Conservation (phyloP, 2,329 filamentous ascomycete genomes). For the Sordariomycetes sp. region DNA sequence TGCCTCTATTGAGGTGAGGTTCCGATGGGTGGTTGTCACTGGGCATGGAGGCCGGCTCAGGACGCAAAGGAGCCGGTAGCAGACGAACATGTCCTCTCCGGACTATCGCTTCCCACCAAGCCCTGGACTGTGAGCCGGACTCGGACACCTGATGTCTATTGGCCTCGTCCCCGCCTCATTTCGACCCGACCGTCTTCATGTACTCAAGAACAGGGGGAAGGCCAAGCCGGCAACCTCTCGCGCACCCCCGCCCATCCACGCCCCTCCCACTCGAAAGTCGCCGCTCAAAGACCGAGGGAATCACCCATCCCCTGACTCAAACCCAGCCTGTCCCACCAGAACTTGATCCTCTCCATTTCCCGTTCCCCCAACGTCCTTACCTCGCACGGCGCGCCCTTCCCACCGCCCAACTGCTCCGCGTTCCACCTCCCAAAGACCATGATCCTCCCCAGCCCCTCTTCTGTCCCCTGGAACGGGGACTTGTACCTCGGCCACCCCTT, state of each 20-base stretch:
- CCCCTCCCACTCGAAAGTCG: neutral
- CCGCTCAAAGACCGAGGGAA: neutral
- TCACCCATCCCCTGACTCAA: slow-evolving; percentile 28
- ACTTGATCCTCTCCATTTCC: slow-evolving; percentile 36
- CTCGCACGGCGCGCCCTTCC: slow-evolving; percentile 28
- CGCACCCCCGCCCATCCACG: too few relatives aligned
- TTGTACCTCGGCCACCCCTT: slow-evolving; percentile 27
- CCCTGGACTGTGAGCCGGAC: too few relatives aligned
- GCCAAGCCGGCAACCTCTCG: too few relatives aligned
- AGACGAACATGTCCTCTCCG: too few relatives aligned
- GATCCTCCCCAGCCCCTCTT: slow-evolving; percentile 17
- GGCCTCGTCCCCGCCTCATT: too few relatives aligned
- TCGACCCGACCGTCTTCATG: too few relatives aligned
- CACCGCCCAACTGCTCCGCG: slow-evolving; percentile 29
- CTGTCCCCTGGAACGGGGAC: slow-evolving; percentile 19
- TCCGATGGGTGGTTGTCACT: neutral
- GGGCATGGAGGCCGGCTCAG: neutral
- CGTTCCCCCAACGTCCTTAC: slow-evolving; percentile 25
- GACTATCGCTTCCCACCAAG: too few relatives aligned
- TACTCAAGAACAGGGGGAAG: too few relatives aligned
- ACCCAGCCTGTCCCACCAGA: slow-evolving; percentile 45
- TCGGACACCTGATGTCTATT: too few relatives aligned
- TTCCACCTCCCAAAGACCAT: slow-evolving; percentile 49
- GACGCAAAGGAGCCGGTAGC: neutral
- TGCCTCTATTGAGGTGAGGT: neutral